Evolutionary conservation across 192 early-diverging fungal species (phyloP), one percentile per base, ranked within the genome.

Genomic region (Coemansia sp.): DNA sequence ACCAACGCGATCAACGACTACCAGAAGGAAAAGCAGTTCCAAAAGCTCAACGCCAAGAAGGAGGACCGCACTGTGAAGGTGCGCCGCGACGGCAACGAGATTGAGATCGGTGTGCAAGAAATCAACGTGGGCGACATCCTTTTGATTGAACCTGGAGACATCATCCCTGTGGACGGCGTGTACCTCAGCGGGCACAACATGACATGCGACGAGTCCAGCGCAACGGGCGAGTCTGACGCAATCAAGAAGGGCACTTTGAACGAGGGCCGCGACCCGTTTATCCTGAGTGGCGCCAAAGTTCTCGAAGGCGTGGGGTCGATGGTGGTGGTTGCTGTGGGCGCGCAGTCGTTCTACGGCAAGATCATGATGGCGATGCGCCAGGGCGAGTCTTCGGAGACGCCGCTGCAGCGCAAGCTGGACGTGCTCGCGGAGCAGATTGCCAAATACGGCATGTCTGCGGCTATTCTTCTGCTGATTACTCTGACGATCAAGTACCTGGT

Each of bases 131-230:
- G 97, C 20, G 97, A 99, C 70, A 85, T 99, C 60, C 69, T 92
- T 71, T 62, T 87, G 18, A 77, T 99, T 49, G 90, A 93, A 62
- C 91, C 92, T 5, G 97, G 97, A 62, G 96, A 97, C 76, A 89
- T 98, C 17, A 68, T 97, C n/a, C 90, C 94, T 7, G 95, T 94
- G n/a, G 96, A 99, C 71, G 95, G 93, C 67, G 75, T 97, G 55
- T 87, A 89, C 54, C 67, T 97, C 49, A 75, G 77, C 55, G 91
- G 89, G 14, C 91, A 91, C 78, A 92, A 94, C 83, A 74, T 96
- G 54, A 83, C 82, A 22, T 88, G 87, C 65, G 96, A 99, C 81
- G 96, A 99, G 74, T 90, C 88, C 36, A 88, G 92, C 49, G 87
- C 91, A 7, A 99, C 96, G 4, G 96, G 96, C 58, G 96, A 99